Percentiles rank a stretch among this genome's conserved stretches.
These are phyloP conservation scores for Penstemon eatonii DNA, from an alignment of 257 asterid genomes.

Conservation along the genomic window DNA sequence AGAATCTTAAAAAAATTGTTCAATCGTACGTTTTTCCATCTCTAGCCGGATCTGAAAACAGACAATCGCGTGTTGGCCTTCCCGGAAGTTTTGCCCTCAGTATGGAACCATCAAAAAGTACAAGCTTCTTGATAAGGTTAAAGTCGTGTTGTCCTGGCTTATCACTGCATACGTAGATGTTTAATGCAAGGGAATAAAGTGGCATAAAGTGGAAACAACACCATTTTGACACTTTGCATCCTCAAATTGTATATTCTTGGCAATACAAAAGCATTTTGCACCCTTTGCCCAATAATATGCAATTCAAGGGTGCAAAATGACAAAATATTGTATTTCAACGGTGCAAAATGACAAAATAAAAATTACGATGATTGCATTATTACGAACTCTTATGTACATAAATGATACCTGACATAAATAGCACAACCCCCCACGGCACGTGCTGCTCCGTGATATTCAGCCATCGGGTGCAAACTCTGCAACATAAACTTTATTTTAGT, in stretches of 20 bases:
- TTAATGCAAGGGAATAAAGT: neutral
- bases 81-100: conserved; percentile 65
- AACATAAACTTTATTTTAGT: neutral
- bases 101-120: conserved; percentile 68
- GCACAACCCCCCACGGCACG: conserved; percentile 91
- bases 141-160: conserved; percentile 84
- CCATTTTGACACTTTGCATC: too few species aligned
- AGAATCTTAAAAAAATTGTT: neutral
- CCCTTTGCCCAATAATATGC: too few species aligned
- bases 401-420: conserved; percentile 66
- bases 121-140: conserved; percentile 65
- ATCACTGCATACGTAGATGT: conserved; percentile 51
- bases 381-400: too few species aligned
- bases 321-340: neutral
- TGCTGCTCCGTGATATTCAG: conserved; percentile 89
- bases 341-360: neutral
- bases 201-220: neutral
- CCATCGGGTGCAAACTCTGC: conserved; percentile 89
- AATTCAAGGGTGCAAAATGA: too few species aligned
- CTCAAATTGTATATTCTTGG: too few species aligned
- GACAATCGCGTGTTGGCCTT: conserved; percentile 59
- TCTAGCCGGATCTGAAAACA: conserved; percentile 60
- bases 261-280: too few species aligned
- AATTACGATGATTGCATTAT: neutral
- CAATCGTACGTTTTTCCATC: conserved; percentile 52